These are phyloP conservation scores for Canavalia ensiformis DNA, from an alignment of 306 rosid species.

Conservation along the genomic window DNA sequence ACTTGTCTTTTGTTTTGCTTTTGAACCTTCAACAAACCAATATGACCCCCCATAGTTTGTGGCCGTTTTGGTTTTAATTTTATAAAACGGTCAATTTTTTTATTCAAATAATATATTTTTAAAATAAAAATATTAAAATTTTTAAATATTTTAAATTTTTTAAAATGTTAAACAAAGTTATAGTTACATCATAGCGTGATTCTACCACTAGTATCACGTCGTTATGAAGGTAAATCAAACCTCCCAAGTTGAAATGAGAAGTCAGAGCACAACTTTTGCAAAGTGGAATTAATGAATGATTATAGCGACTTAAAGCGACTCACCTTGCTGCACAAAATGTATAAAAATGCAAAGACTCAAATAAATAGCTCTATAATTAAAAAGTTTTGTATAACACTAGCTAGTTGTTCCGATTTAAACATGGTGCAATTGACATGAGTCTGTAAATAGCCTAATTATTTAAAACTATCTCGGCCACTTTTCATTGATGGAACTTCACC, in stretches of 20 bases:
- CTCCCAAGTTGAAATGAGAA: neutral
- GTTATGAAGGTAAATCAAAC: neutral
- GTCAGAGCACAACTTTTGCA: neutral
- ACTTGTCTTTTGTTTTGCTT: neutral
- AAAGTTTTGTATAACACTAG: neutral
- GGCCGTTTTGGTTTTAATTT: neutral
- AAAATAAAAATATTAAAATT: no score
- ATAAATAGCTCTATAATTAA: neutral
- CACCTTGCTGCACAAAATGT: neutral
- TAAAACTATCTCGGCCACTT: neutral
- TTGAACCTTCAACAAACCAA: constrained; percentile 47
- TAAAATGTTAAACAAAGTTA: no score
- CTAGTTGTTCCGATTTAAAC: constrained; percentile 2
- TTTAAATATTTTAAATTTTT: no score
- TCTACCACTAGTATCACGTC: neutral
- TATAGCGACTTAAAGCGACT: neutral
- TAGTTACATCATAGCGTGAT: neutral
- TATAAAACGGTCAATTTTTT: constrained; percentile 10
- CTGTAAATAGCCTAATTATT: neutral
- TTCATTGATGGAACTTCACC: neutral
- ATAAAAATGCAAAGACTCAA: neutral
- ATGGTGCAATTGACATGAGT: neutral
- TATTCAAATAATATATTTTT: neutral
- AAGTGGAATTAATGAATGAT: neutral
- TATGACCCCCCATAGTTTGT: constrained; percentile 11